Evolutionary conservation across 441 rosid species (phyloP), one percentile per base, ranked within the genome.

Genomic region (Pelargonium cotyledonis): DNA sequence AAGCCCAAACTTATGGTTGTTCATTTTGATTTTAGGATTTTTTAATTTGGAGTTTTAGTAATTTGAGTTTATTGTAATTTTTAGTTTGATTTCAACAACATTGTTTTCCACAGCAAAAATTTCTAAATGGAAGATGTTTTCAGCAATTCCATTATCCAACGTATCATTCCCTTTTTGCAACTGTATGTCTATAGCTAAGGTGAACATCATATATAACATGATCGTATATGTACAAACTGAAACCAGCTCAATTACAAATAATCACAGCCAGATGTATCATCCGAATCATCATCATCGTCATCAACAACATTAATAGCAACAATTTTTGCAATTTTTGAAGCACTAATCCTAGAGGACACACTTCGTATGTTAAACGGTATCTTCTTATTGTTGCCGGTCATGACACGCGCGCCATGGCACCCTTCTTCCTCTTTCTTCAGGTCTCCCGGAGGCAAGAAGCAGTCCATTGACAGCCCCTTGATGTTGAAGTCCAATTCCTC

Each of bases 251-350:
- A 47, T 14, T 47, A 47, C 55, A 47, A 15, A 47, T 47, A n/a
- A 4, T 49, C 55, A 11, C 14, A n/a, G 5, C 55, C 55, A 11
- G 55, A 49, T 1, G 55, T 15, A 7, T 46, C 51, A 46, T 46
- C 51, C 51, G 15, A 49, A 49, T 10, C 51, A 9, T 46, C 51
- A 2, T 46, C 51, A 11, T 11, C 15, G 3, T 14, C 15, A 47
- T 47, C 55, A 47, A 15, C 55, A 2, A 47, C 5, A 14, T 15
- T 47, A 0, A 47, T 47, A 47, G 15, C 55, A 1, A 83, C 80
- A 15, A 90, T 74, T 75, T 90, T 90, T 47, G 26, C 26, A 23
- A 23, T 23, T 23, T 23, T 23, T 2, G 55, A 47, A 47, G 55
- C 55, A 14, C 55, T 47, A 14, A 47, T 47, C 14, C 55, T 47